Conservation (phyloP, 1,284 basidiomycete genomes). For the Trametes hirsuta region DNA sequence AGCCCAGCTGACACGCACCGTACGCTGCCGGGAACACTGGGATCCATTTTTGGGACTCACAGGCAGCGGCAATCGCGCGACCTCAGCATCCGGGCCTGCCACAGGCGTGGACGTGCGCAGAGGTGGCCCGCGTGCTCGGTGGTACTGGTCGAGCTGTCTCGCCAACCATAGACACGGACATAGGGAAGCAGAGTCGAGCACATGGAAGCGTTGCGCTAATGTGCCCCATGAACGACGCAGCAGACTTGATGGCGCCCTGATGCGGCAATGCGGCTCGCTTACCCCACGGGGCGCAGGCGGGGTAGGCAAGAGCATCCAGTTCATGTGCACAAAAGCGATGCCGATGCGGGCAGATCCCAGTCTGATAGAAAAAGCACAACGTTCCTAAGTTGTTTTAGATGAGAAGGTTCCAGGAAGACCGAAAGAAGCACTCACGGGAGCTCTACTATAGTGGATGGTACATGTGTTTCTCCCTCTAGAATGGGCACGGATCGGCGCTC, state of each 20-base stretch:
- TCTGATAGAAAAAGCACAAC: conserved; percentile 3
- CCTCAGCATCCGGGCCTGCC: background rate
- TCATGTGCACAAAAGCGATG: background rate
- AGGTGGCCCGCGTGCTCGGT: background rate
- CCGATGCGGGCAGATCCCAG: background rate
- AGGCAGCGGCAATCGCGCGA: background rate
- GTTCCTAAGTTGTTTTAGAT: too few relatives aligned
- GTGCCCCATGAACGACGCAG: conserved; percentile 9
- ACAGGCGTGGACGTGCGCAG: background rate
- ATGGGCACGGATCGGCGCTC: background rate
- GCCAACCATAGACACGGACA: background rate
- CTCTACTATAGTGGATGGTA: background rate
- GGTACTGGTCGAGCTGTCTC: background rate
- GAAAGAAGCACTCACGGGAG: conserved; percentile 5
- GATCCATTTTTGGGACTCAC: background rate
- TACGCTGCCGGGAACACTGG: background rate
- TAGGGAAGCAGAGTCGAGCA: conserved; percentile 10
- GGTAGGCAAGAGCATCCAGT: background rate
- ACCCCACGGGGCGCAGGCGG: conserved; percentile 1
- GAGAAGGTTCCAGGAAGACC: too few relatives aligned
- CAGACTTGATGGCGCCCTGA: conserved; percentile 10
- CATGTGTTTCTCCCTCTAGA: conserved; percentile 12
- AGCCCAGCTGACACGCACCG: conserved; percentile 9
- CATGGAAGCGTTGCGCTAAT: conserved; percentile 11
- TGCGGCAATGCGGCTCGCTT: background rate